phyloP scores from a whole-genome alignment of 2,329 filamentous ascomycete species.

The Venturia carpophila region DNA sequence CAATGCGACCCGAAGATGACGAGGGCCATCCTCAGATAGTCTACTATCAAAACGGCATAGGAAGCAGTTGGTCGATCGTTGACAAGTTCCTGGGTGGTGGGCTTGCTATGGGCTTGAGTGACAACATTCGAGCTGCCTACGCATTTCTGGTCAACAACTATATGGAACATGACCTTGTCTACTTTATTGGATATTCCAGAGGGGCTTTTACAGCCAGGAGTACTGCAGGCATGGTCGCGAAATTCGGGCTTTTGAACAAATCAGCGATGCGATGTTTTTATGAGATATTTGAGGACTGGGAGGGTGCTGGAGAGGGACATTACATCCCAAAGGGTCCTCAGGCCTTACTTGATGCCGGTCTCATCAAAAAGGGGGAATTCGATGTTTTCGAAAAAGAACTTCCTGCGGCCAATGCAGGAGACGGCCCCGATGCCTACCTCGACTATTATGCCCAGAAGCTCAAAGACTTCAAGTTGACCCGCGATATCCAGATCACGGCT shows the following conservation, averaged over 20 bases:
- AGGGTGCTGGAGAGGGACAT: conserved; percentile 21
- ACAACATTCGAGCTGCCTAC: conserved; percentile 54
- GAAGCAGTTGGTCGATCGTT: conserved; percentile 23
- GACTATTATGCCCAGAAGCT: conserved; percentile 33
- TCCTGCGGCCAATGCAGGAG: conserved; percentile 13
- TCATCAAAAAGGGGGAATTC: background rate
- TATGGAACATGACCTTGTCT: conserved; percentile 45
- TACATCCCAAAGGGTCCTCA: conserved; percentile 16
- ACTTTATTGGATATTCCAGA: conserved; percentile 39
- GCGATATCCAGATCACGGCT: conserved; percentile 41
- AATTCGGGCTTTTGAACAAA: conserved; percentile 23
- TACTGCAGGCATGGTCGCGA: conserved; percentile 23
- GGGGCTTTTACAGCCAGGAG: conserved; percentile 36
- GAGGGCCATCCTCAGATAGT: conserved; percentile 31
- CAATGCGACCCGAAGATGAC: conserved; percentile 28
- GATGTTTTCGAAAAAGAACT: background rate
- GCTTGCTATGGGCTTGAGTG: conserved; percentile 28
- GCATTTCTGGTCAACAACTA: conserved; percentile 57
- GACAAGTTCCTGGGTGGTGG: conserved; percentile 22
- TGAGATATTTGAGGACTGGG: conserved; percentile 22
- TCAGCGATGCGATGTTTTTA: conserved; percentile 21
- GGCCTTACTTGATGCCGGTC: conserved; percentile 16
- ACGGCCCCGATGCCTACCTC: conserved; percentile 19
- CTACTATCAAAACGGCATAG: conserved; percentile 37
- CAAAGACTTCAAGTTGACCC: conserved; percentile 31